Conservation (phyloP, 148 eudicot genomes). For the Dysphania ambrosioides region DNA sequence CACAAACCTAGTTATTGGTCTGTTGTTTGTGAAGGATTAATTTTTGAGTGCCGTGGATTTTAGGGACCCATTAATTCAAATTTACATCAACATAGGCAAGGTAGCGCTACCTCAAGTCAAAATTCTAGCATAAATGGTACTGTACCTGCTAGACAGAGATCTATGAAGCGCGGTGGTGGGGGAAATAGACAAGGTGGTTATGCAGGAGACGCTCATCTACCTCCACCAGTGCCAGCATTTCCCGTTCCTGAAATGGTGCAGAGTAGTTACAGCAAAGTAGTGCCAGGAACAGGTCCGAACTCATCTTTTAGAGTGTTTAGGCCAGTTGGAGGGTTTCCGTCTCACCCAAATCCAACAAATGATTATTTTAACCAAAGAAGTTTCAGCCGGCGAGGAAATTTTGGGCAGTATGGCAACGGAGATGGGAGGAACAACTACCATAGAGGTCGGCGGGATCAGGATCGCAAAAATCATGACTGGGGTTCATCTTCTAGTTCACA, state of each 20-base stretch:
- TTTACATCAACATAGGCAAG: slow-evolving; percentile 31
- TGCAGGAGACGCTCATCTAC: slow-evolving; percentile 26
- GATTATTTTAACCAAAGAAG: slow-evolving; percentile 35
- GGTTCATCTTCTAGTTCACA: slow-evolving; percentile 19
- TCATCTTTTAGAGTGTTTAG: slow-evolving; percentile 27
- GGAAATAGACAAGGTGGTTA: slow-evolving; percentile 32
- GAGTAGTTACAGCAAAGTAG: slow-evolving; percentile 19
- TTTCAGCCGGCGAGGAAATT: slow-evolving; percentile 39
- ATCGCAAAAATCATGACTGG: slow-evolving; percentile 23
- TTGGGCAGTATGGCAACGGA: slow-evolving; percentile 39
- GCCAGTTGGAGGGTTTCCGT: slow-evolving; percentile 35
- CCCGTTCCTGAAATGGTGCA: slow-evolving; percentile 33
- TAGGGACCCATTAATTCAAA: slow-evolving; percentile 40
- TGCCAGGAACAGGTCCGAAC: slow-evolving; percentile 26
- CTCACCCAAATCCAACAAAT: slow-evolving; percentile 31
- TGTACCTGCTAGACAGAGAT: slow-evolving; percentile 29
- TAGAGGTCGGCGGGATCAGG: slow-evolving; percentile 41
- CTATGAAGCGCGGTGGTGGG: slow-evolving; percentile 40
- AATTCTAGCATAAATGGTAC: slow-evolving; percentile 29
- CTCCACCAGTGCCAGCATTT: slow-evolving; percentile 38
- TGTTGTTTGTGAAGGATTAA: neutral
- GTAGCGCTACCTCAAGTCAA: slow-evolving; percentile 34
- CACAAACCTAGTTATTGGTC: neutral
- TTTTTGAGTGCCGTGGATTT: slow-evolving; percentile 8
- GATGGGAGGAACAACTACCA: slow-evolving; percentile 41